Evolutionary conservation across 306 rosid species (phyloP).

Genomic region (Neltuma alba): DNA sequence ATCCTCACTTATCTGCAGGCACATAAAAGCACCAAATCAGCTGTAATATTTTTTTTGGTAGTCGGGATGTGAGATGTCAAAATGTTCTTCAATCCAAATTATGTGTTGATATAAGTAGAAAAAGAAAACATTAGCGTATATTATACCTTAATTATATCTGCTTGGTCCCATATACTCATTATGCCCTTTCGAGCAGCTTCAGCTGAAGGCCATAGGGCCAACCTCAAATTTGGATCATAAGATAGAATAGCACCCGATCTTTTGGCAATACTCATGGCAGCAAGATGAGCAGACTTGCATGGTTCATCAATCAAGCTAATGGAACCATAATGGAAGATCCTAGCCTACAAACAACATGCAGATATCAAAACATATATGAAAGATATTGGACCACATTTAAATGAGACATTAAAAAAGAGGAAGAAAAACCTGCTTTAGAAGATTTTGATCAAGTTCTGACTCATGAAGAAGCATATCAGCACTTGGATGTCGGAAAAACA

Average conservation of each 20-base stretch:
- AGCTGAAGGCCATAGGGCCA: constrained; percentile 85
- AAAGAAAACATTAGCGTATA: not conserved
- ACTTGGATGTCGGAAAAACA: constrained; percentile 90
- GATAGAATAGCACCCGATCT: constrained; percentile 81
- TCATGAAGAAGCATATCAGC: constrained; percentile 93
- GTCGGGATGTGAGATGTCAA: not conserved
- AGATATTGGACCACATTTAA: not conserved
- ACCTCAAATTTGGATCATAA: constrained; percentile 88
- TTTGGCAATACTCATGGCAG: constrained; percentile 78
- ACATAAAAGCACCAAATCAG: constrained; percentile 25
- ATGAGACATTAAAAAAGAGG: not conserved
- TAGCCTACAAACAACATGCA: constrained; percentile 58
- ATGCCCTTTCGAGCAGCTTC: constrained; percentile 76
- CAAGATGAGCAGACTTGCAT: constrained; percentile 77
- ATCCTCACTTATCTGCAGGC: constrained; percentile 78
- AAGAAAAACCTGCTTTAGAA: constrained; percentile 59
- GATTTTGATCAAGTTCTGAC: constrained; percentile 72
- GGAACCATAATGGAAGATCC: constrained; percentile 88
- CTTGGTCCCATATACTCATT: constrained; percentile 83
- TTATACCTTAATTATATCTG: constrained; percentile 83
- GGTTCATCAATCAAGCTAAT: constrained; percentile 96
- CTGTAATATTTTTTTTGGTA: not conserved
- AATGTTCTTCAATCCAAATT: not conserved
- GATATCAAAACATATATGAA: not conserved
- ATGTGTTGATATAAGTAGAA: not conserved